phyloP scores from a whole-genome alignment of 352 stramenopile genomes.

The Globisporangium okanoganense region DNA sequence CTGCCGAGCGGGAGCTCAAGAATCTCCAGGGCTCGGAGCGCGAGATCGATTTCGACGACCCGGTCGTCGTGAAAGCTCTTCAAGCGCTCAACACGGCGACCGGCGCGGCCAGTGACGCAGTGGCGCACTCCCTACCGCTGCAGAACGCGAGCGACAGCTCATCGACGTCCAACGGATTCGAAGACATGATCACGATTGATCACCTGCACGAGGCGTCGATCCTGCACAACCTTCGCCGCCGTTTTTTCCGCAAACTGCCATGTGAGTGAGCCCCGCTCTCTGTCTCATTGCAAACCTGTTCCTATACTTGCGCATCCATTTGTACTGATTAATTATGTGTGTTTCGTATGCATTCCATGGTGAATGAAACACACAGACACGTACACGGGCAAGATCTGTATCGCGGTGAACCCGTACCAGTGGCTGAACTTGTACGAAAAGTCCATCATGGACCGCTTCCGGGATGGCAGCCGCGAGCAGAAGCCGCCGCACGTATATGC shows the following conservation, averaged over 20 bases:
- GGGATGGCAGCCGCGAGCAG: slow-evolving; percentile 63
- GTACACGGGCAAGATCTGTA: slow-evolving; percentile 86
- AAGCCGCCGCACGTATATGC: slow-evolving; percentile 84
- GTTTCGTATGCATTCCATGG: neutral
- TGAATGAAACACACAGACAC: slow-evolving; percentile 45
- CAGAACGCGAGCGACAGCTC: slow-evolving; percentile 60
- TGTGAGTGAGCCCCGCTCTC: slow-evolving; percentile 34
- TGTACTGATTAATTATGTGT: slow-evolving; percentile 8
- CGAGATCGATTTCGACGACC: slow-evolving; percentile 49
- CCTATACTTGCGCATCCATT: neutral
- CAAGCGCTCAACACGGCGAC: slow-evolving; percentile 55
- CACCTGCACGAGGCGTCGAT: slow-evolving; percentile 86
- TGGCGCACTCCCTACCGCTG: slow-evolving; percentile 44
- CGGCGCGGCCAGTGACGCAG: slow-evolving; percentile 13
- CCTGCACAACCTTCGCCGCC: slow-evolving; percentile 73
- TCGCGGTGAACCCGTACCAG: slow-evolving; percentile 87
- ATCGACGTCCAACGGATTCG: slow-evolving; percentile 45
- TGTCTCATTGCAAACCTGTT: neutral
- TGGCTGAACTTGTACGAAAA: slow-evolving; percentile 84
- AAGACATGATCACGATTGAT: slow-evolving; percentile 88
- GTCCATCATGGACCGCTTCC: slow-evolving; percentile 65
- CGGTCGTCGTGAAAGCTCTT: slow-evolving; percentile 50
- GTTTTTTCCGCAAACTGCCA: slow-evolving; percentile 76
- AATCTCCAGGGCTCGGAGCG: slow-evolving; percentile 52
- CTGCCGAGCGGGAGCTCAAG: slow-evolving; percentile 48